Percentiles rank a stretch among this genome's conserved stretches.
Evolutionary conservation across 306 rosid genomes (phyloP).

Genomic region (Dryas drummondii): DNA sequence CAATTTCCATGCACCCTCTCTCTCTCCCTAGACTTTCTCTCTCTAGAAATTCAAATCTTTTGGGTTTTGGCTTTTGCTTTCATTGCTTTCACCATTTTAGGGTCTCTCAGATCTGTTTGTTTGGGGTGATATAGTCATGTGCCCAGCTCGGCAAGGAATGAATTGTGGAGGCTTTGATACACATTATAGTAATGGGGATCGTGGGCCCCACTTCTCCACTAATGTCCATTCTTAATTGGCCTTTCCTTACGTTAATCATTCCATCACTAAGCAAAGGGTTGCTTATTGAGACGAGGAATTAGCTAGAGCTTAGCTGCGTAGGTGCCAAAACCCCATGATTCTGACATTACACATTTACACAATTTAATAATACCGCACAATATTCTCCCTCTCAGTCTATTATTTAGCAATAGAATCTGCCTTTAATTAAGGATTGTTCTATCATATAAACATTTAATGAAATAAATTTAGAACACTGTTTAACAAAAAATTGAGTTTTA

Average conservation of each 20-base stretch:
- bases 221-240: no score
- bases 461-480: no score
- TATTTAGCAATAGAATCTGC: no score
- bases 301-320: slow-evolving; percentile 5
- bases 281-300: neutral
- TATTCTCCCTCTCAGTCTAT: no score
- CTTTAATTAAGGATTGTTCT: no score
- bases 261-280: neutral
- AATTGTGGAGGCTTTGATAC: no score
- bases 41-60: neutral
- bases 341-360: neutral
- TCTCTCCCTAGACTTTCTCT: neutral
- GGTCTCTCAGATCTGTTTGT: neutral
- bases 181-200: neutral
- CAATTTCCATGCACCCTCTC: neutral
- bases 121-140: no score
- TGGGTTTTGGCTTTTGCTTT: neutral
- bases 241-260: neutral
- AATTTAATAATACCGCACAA: no score
- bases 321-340: neutral
- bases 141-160: no score
- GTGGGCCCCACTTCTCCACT: neutral
- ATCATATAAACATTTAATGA: no score
- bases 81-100: neutral
- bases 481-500: no score